Evolutionary conservation across 192 early-diverging fungal genomes (phyloP), one percentile per base, ranked within the genome.

Genomic region (Entrophospora sp.): DNA sequence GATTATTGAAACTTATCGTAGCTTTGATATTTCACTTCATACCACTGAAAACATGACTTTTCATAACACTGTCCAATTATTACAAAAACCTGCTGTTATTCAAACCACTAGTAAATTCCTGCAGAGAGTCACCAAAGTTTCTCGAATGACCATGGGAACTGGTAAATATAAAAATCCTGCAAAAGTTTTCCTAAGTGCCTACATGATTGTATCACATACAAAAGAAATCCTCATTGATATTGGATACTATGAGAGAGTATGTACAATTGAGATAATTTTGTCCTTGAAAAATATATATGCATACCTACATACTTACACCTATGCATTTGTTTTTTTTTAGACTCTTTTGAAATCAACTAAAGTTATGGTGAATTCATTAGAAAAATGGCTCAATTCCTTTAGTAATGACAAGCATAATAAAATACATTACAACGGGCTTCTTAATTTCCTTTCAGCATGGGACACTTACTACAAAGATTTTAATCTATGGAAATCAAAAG

Each of bases 181-280:
- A 12, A 75, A 89, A 22, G 83, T 91, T 10, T 83, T 91, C 45
- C 63, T 92, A 55, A 85, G 79, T 64, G 75, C 83, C 35, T 92
- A 87, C 58, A 83, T 92, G 83, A 80, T 89, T 2, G 74, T 82
- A 36, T 79, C 77, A 1, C 82, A 89, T 43, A 86, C 90, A 1
- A 43, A 31, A 12, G 80, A 87, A 65, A 80, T 86, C 22, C 79
- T 89, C 68, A 76, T 77, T 8, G 72, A 68, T 56, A 40, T 77
- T 34, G 72, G 81, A 42, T 64, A 60, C 38, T 73, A 81, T 27
- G 80, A 90, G 67, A 69, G 82, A 78, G 83, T 85, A 67, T 25
- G 73, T 10, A 46, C 16, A 24, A 20, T 32, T 34, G 30, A 9
- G 58, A 60, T 43, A 44, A 20, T 44, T 44, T 20, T 18, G 12